These are phyloP conservation scores for Tricladium varicosporioides DNA, from an alignment of 2,329 filamentous ascomycete species.

Conservation along the genomic window DNA sequence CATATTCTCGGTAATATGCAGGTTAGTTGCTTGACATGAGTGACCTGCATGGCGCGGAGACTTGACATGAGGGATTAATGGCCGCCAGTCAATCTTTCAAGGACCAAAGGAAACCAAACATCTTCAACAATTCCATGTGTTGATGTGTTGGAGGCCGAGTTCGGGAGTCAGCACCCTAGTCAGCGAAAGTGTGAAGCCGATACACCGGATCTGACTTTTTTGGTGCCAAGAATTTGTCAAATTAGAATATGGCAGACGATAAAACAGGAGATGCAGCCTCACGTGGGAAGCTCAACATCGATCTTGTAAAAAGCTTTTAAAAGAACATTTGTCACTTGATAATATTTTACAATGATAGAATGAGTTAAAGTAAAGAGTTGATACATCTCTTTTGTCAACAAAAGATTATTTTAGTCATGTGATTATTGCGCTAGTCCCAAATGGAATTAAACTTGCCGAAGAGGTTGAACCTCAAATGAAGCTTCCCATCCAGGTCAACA, in stretches of 20 bases:
- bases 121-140: background rate
- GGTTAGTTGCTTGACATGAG: background rate
- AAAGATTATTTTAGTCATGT: background rate
- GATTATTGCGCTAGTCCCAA: background rate
- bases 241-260: too few species aligned
- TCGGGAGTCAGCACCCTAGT: background rate
- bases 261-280: too few species aligned
- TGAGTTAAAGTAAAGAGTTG: too few species aligned
- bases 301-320: too few species aligned
- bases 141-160: background rate
- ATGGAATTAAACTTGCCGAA: background rate
- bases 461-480: conserved; percentile 7
- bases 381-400: too few species aligned
- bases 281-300: too few species aligned
- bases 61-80: conserved; percentile 30
- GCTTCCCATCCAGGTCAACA: conserved; percentile 32
- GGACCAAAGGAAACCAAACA: conserved; percentile 9
- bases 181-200: too few species aligned
- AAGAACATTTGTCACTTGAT: too few species aligned
- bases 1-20: conserved; percentile 8
- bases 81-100: conserved; percentile 21
- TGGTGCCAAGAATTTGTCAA: too few species aligned
- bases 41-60: background rate
- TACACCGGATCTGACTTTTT: too few species aligned
- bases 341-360: too few species aligned